Evolutionary conservation across 805 yeast species (phyloP), one percentile per base, ranked within the genome.

Genomic region (Clavispora fructus): DNA sequence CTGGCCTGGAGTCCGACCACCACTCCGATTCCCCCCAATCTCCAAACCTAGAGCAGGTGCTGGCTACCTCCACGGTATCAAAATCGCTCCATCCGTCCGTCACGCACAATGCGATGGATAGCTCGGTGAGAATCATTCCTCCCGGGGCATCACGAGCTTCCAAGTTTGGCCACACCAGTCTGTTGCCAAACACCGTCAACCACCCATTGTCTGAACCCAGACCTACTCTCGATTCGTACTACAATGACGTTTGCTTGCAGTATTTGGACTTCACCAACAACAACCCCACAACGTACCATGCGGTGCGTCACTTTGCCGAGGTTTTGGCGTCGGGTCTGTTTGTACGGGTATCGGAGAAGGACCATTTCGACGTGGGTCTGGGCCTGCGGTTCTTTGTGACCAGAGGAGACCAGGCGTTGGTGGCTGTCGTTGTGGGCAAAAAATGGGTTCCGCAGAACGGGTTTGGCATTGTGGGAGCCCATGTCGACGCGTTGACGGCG

Each of bases 241-340:
- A 54, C 46, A 55, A 56, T 13, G 41, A 39, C 1, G 53, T 47
- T 43, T 59, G 65, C 16, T 48, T 50, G 14, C 39, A 54, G 31
- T 68, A 65, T 48, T 51, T 69, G 40, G 46, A 49, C 19, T 68
- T 66, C 51, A 67, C 71, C 40, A 55, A 67, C 42, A 42, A 51
- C n/a, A 65, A 66, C 43, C 75, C 77, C n/a, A 69, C 77, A 3
- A 69, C 74, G 2, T 67, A 57, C 49, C 77, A 71, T 54, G 69
- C 61, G 6, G 52, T 67, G 7, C 39, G 46, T 2, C 56, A 59
- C 46, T 62, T 68, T 46, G 50, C 56, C 37, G 38, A 48, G 2
- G 41, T 61, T 3, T 53, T 71, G 8, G 48, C 50, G 7, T 43
- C 46, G 16, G 53, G 61, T 27, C 73, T 71, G 5, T 71, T 69